Conservation (phyloP, 1,284 basidiomycete genomes). For the Boletus albobrunnescens region DNA sequence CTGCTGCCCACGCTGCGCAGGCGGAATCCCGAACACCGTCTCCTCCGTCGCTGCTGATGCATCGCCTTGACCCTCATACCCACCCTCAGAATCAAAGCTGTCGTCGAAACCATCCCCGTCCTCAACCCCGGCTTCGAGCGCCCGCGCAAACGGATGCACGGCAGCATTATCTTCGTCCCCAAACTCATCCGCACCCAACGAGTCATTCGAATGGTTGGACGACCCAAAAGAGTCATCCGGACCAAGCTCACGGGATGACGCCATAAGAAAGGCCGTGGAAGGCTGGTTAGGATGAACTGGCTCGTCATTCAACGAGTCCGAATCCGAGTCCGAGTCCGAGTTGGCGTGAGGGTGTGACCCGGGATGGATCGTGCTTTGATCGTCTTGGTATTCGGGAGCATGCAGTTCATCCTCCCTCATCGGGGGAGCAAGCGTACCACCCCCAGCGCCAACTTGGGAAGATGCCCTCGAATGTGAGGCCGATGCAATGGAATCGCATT, state of each 20-base stretch:
- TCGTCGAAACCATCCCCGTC: constrained; percentile 52
- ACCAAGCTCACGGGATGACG: constrained; percentile 31
- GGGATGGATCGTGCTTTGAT: constrained; percentile 14
- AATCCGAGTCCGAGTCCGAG: constrained; percentile 35
- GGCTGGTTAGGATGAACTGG: constrained; percentile 47
- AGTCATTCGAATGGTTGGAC: constrained; percentile 46
- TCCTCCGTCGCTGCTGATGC: constrained; percentile 42
- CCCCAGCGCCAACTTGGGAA: constrained; percentile 9
- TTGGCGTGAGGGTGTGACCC: constrained; percentile 6
- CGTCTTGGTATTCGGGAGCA: constrained; percentile 29
- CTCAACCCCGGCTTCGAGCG: constrained; percentile 35
- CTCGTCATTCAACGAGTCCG: constrained; percentile 48
- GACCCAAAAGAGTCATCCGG: constrained; percentile 56
- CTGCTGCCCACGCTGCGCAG: constrained; percentile 40
- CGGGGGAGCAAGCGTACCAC: constrained; percentile 1
- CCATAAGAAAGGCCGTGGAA: constrained; percentile 58
- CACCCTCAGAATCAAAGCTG: constrained; percentile 42
- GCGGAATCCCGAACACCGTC: constrained; percentile 65
- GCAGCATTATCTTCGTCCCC: constrained; percentile 34
- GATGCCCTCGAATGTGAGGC: constrained; percentile 9
- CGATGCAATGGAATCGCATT: constrained; percentile 13
- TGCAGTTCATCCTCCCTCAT: constrained; percentile 6
- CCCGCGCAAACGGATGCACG: constrained; percentile 54
- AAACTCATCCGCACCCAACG: constrained; percentile 41
- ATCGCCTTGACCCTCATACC: constrained; percentile 15